Conservation (phyloP, 139 green algal genomes). For the Spirogloea muscicola region DNA sequence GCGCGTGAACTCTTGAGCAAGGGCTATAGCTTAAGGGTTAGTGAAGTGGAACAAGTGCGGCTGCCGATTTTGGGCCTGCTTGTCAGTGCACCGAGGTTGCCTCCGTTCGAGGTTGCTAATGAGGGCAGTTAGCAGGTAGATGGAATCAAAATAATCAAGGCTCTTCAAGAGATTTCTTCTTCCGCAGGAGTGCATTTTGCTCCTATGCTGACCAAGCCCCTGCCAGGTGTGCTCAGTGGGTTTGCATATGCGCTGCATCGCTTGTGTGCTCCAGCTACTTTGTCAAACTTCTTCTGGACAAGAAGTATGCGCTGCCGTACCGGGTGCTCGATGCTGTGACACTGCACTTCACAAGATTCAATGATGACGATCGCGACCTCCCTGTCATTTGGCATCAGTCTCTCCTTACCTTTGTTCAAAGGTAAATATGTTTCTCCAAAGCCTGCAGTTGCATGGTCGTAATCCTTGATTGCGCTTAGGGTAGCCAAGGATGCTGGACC, state of each 20-base stretch:
- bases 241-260: neutral
- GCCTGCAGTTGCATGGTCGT: neutral
- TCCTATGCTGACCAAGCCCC: too few relatives aligned
- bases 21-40: neutral
- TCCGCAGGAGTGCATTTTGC: too few relatives aligned
- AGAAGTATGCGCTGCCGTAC: slow-evolving; percentile 98
- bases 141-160: too few relatives aligned
- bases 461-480: neutral
- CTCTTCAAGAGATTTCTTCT: too few relatives aligned
- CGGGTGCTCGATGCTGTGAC: slow-evolving; percentile 61
- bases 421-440: slow-evolving; percentile 22
- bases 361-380: slow-evolving; percentile 75
- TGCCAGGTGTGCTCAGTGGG: neutral
- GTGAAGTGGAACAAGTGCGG: neutral
- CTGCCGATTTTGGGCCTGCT: neutral
- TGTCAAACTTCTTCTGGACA: slow-evolving; percentile 94
- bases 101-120: neutral
- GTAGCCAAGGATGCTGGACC: neutral
- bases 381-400: slow-evolving; percentile 98
- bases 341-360: slow-evolving; percentile 70
- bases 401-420: slow-evolving; percentile 91
- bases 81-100: too few relatives aligned
- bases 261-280: slow-evolving; percentile 72
- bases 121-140: too few relatives aligned
- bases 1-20: too few relatives aligned